Base-by-base conservation (phyloP, 75 land plant species). In the Selaginella tamariscina region DNA sequence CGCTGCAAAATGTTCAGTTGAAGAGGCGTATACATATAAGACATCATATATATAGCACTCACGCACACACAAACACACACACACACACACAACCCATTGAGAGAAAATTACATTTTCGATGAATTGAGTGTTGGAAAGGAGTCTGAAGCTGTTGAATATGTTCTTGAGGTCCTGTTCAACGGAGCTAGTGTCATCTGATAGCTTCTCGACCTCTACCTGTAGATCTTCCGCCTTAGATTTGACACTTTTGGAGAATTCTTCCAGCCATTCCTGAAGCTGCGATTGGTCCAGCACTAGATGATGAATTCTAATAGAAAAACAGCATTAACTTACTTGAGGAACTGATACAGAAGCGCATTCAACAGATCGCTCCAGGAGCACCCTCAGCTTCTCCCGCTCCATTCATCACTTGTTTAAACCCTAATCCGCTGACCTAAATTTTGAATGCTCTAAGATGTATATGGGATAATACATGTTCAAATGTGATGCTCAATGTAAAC, bases 221-320 rank as follows among this genome's bases (percentile, higher is more conserved):
- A 80, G 57, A n/a, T 30, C 33, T 20, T 73, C 64, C 30, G 77
- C 71, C 30, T 77, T 68, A n/a, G 27, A 44, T 33, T 74, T 66
- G 68, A 81, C 39, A 29, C 67, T 70, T 49, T 69, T 72, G n/a
- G 81, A 29, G 32, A 81, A 78, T 0, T 33, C 77, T 54, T 68
- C 82, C 57, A 81, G 30, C 82, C 82, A 79, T 54, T 74, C 66
- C 64, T 75, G 79, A 1, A 81, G 65, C 82, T 81, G 65, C 27
- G 13, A 59, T 27, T 27, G 15, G 60, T n/a, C n/a, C n/a, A n/a
- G n/a, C n/a, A n/a, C n/a, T n/a, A n/a, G n/a, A n/a, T n/a, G n/a
- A n/a, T n/a, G n/a, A n/a, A n/a, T n/a, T n/a, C n/a, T 5, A 39
- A 39, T 5, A 39, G 49, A 39, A 15, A 39, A 39, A 39, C 5